Conservation (phyloP, 2,329 filamentous ascomycete species). For the Apiospora sp. region DNA sequence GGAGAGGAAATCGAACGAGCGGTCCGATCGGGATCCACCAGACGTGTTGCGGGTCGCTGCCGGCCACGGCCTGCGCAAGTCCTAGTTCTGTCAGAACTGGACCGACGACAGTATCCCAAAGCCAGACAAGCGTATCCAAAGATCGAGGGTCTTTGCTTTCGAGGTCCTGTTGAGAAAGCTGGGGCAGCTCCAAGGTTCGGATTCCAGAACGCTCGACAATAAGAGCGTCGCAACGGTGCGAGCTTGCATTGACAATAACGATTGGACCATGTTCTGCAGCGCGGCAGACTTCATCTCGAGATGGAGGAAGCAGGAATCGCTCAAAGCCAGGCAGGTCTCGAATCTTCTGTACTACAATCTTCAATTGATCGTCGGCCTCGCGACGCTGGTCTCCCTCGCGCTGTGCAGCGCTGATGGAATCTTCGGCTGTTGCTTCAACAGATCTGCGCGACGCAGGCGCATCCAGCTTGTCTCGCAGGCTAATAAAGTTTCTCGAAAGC, state of each 20-base stretch:
- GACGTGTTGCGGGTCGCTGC: too few species aligned
- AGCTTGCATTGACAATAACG: constrained; percentile 42
- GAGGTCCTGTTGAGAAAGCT: constrained; percentile 27
- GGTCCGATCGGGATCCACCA: too few species aligned
- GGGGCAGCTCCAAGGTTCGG: constrained; percentile 32
- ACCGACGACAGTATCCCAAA: too few species aligned
- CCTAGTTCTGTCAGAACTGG: too few species aligned
- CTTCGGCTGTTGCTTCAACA: not conserved
- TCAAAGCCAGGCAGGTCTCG: constrained; percentile 37
- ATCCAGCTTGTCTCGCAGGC: not conserved
- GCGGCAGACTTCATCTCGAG: constrained; percentile 30
- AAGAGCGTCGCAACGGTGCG: constrained; percentile 42
- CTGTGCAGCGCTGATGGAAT: not conserved
- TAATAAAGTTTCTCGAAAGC: constrained; percentile 12
- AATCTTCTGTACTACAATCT: constrained; percentile 30
- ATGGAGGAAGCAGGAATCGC: constrained; percentile 36
- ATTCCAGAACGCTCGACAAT: constrained; percentile 35
- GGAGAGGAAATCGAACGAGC: too few species aligned
- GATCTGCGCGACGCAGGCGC: not conserved
- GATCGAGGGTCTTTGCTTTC: not conserved
- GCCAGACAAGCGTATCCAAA: too few species aligned
- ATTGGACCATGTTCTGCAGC: constrained; percentile 39
- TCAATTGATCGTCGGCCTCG: not conserved
- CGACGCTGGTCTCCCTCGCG: constrained; percentile 1
- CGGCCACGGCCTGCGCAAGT: too few species aligned